phyloP scores from a whole-genome alignment of 768 basidiomycete genomes.

The Pseudohyphozyma bogoriensis region DNA sequence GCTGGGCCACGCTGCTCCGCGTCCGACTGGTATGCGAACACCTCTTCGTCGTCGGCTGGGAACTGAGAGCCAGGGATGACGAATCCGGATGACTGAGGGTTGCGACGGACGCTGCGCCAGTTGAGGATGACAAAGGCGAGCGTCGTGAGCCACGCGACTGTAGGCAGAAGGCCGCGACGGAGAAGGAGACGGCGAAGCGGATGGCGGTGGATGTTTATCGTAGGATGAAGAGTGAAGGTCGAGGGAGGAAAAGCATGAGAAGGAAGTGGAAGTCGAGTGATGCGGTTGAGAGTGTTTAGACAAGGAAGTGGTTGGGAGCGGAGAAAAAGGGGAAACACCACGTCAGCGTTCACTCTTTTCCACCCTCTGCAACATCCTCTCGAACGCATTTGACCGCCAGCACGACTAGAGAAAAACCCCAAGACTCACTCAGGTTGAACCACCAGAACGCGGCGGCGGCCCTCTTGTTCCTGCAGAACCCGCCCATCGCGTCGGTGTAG shows the following conservation, averaged over 20 bases:
- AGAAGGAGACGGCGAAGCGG: not conserved
- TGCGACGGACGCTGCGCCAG: slow-evolving; percentile 11
- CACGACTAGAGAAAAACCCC: not conserved
- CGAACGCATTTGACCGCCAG: no score
- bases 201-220: no score
- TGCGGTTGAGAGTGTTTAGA: no score
- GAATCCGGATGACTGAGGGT: slow-evolving; percentile 10
- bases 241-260: no score
- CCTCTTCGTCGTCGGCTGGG: slow-evolving; percentile 17
- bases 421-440: slow-evolving; percentile 23
- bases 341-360: not conserved
- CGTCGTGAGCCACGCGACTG: slow-evolving; percentile 16
- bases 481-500: slow-evolving; percentile 22
- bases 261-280: no score
- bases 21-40: slow-evolving; percentile 8
- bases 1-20: not conserved
- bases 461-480: slow-evolving; percentile 30
- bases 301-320: not conserved
- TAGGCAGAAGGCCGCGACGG: no score
- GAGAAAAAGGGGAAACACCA: not conserved
- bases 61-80: slow-evolving; percentile 10
- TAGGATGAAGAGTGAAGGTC: no score
- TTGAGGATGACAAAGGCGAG: slow-evolving; percentile 13
- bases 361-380: no score
- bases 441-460: slow-evolving; percentile 32